Percentiles rank a stretch among this genome's conserved stretches.
Conservation (phyloP, 345 rosid species). For the Eucalyptus regnans region DNA sequence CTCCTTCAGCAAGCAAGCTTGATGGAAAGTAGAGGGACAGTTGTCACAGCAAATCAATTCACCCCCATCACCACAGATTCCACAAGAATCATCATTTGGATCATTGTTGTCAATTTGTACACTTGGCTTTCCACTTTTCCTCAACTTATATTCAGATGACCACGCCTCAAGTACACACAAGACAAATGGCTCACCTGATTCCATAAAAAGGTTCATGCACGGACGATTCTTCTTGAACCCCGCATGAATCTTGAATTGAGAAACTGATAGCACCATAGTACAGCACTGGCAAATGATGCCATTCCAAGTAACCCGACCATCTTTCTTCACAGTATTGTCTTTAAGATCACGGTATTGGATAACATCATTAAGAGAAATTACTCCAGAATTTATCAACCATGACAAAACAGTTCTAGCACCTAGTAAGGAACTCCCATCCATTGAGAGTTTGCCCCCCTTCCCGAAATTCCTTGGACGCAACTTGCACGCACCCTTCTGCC, state of each 20-base stretch:
- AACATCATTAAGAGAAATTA: constrained; percentile 52
- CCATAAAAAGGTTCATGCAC: constrained; percentile 77
- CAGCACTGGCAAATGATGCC: constrained; percentile 86
- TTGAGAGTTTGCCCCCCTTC: constrained; percentile 26
- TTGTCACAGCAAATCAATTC: constrained; percentile 92
- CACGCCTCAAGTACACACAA: constrained; percentile 83
- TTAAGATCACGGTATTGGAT: constrained; percentile 62
- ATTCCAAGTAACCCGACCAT: constrained; percentile 52
- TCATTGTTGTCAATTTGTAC: constrained; percentile 54
- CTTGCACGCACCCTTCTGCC: constrained; percentile 43
- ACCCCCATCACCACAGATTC: constrained; percentile 86
- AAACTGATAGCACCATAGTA: constrained; percentile 45
- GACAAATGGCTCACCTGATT: constrained; percentile 66
- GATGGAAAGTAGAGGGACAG: constrained; percentile 91
- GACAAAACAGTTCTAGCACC: constrained; percentile 67
- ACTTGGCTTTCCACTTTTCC: constrained; percentile 34
- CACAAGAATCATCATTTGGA: constrained; percentile 94
- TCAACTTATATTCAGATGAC: constrained; percentile 70
- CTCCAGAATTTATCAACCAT: constrained; percentile 60
- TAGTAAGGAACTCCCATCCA: constrained; percentile 26
- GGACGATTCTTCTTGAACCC: constrained; percentile 59
- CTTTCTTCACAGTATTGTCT: constrained; percentile 54
- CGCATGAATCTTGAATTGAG: constrained; percentile 74
- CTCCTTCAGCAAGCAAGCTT: constrained; percentile 71
- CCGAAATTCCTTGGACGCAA: constrained; percentile 49